phyloP scores from a whole-genome alignment of 2,329 filamentous ascomycete species.

The Aspergillus hortae region DNA sequence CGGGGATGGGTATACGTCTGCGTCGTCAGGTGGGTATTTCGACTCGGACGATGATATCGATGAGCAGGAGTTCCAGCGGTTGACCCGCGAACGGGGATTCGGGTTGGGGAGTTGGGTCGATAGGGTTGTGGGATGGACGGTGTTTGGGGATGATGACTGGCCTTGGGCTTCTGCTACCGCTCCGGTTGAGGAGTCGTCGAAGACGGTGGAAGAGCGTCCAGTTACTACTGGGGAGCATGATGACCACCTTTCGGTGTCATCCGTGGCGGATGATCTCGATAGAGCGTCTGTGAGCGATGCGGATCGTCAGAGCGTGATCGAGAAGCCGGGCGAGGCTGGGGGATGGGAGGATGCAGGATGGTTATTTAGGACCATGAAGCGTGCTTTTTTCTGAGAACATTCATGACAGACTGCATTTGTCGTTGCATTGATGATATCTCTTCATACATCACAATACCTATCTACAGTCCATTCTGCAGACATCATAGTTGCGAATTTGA shows the following conservation, averaged over 20 bases:
- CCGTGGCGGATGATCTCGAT: conserved; percentile 21
- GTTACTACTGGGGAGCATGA: not conserved
- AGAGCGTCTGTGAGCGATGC: conserved; percentile 24
- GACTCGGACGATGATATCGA: conserved; percentile 37
- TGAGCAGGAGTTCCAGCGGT: conserved; percentile 51
- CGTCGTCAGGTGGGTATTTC: conserved; percentile 12
- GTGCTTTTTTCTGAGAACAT: conserved; percentile 25
- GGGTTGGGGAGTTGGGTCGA: conserved; percentile 58
- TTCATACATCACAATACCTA: not conserved
- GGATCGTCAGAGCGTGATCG: conserved; percentile 22
- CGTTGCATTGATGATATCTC: not conserved
- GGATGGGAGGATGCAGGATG: conserved; percentile 57
- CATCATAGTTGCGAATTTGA: too few relatives aligned
- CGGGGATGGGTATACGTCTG: conserved; percentile 14
- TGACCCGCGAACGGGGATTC: conserved; percentile 51
- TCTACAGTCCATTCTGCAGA: too few relatives aligned
- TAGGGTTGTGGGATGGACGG: conserved; percentile 54
- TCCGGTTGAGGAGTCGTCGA: not conserved
- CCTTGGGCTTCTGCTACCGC: conserved; percentile 15
- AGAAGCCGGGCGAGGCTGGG: conserved; percentile 43
- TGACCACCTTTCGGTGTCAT: conserved; percentile 6
- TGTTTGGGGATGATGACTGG: conserved; percentile 52
- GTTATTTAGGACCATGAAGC: conserved; percentile 52
- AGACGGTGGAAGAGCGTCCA: not conserved
- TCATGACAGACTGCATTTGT: not conserved